Conservation (phyloP, 2,329 filamentous ascomycete species). For the Tolypocladium paradoxum region DNA sequence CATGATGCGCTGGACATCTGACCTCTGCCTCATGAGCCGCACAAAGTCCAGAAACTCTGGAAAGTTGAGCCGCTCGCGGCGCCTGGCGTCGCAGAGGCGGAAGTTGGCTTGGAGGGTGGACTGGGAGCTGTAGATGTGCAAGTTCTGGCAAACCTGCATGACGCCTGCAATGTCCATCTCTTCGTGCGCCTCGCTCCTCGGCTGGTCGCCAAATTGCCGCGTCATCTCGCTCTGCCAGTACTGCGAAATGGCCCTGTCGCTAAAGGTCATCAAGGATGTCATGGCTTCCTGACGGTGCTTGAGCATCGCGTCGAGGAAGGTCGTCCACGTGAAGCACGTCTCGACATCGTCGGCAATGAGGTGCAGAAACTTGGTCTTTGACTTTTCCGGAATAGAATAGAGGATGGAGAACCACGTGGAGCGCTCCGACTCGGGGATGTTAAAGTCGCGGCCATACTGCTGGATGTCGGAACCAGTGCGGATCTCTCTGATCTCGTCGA, state of each 20-base stretch:
- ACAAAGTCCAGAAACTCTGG: conserved; percentile 77
- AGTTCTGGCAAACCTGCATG: conserved; percentile 72
- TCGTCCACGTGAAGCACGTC: conserved; percentile 69
- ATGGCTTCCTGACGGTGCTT: conserved; percentile 83
- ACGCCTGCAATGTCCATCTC: conserved; percentile 69
- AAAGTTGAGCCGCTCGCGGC: conserved; percentile 61
- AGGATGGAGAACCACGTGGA: conserved; percentile 81
- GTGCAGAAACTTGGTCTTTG: conserved; percentile 79
- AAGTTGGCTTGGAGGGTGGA: conserved; percentile 67
- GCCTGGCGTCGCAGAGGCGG: conserved; percentile 54
- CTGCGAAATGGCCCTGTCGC: conserved; percentile 67
- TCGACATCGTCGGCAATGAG: conserved; percentile 67
- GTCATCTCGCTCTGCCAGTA: conserved; percentile 85
- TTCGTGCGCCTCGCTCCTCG: conserved; percentile 47
- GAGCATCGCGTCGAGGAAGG: conserved; percentile 72
- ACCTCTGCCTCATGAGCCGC: conserved; percentile 68
- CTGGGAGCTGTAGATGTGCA: conserved; percentile 84
- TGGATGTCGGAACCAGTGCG: conserved; percentile 72
- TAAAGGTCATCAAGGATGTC: conserved; percentile 77
- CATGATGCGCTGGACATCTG: conserved; percentile 70
- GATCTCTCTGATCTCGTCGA: conserved; percentile 91
- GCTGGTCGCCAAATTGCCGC: conserved; percentile 47
- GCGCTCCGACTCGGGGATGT: conserved; percentile 56
- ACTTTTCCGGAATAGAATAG: conserved; percentile 67
- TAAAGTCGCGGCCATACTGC: conserved; percentile 80